These are phyloP conservation scores for Porcisia hertigi DNA, from an alignment of 208 protist species.

Conservation along the genomic window DNA sequence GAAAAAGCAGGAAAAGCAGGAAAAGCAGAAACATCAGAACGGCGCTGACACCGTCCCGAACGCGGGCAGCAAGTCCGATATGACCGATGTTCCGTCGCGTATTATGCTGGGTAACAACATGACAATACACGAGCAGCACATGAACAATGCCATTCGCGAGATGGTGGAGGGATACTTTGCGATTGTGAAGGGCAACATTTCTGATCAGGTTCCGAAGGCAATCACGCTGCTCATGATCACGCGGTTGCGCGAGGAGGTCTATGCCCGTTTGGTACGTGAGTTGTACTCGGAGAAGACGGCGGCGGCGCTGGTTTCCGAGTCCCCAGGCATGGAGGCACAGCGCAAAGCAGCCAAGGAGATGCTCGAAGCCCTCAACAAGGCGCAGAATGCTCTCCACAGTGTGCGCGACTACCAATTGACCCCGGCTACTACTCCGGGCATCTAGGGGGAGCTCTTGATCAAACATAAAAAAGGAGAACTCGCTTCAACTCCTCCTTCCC, in stretches of 20 bases:
- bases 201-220: constrained; percentile 97
- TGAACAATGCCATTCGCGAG: constrained; percentile 84
- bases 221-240: constrained; percentile 98
- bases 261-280: constrained; percentile 93
- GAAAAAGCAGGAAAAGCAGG: constrained; percentile 55
- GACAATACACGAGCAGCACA: constrained; percentile 71
- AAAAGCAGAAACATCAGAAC: constrained; percentile 57
- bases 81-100: constrained; percentile 74
- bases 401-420: constrained; percentile 76
- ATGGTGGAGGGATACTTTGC: constrained; percentile 93
- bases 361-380: constrained; percentile 88
- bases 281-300: constrained; percentile 95
- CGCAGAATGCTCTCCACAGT: constrained; percentile 79
- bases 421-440: constrained; percentile 4
- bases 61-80: constrained; percentile 40
- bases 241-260: constrained; percentile 87
- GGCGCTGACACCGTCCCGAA: constrained; percentile 36
- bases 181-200: constrained; percentile 91
- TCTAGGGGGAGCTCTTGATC: background rate
- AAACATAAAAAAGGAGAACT: background rate
- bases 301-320: constrained; percentile 94
- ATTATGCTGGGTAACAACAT: constrained; percentile 83
- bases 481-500: background rate
- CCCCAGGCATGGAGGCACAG: constrained; percentile 79
- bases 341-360: constrained; percentile 91